Evolutionary conservation across 495 filamentous ascomycete species (phyloP).

Genomic region (Penicillium antarcticum): DNA sequence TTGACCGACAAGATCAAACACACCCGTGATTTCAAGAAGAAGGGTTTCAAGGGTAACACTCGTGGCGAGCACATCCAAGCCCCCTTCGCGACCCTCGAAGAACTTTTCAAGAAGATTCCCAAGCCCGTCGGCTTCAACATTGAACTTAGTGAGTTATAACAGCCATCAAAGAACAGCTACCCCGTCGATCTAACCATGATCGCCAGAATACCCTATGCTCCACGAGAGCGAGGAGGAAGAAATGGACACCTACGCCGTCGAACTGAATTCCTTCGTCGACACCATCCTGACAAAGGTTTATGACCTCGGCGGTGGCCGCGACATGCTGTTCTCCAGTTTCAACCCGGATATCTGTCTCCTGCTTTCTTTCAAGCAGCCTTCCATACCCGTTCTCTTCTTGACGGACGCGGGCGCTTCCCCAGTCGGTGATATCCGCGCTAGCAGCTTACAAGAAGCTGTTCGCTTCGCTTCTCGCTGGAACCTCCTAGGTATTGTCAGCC

Average conservation of each 20-base stretch:
- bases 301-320: slow-evolving; percentile 64
- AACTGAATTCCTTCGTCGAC: slow-evolving; percentile 96
- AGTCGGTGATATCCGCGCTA: slow-evolving; percentile 87
- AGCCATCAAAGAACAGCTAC: slow-evolving; percentile 20
- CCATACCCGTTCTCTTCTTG: slow-evolving; percentile 90
- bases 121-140: slow-evolving; percentile 90
- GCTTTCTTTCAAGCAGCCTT: slow-evolving; percentile 93
- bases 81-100: slow-evolving; percentile 90
- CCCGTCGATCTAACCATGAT: slow-evolving; percentile 27
- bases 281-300: slow-evolving; percentile 88
- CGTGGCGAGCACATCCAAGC: slow-evolving; percentile 91
- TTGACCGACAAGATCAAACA: slow-evolving; percentile 94
- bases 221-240: slow-evolving; percentile 90
- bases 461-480: slow-evolving; percentile 95
- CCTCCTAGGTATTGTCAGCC: slow-evolving; percentile 81
- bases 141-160: slow-evolving; percentile 70
- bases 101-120: slow-evolving; percentile 83
- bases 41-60: slow-evolving; percentile 93
- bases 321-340: slow-evolving; percentile 94
- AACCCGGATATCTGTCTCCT: slow-evolving; percentile 95
- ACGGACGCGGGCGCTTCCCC: slow-evolving; percentile 76
- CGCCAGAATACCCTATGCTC: slow-evolving; percentile 88
- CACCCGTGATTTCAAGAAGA: slow-evolving; percentile 87
- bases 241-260: slow-evolving; percentile 96
- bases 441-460: slow-evolving; percentile 90